phyloP scores from a whole-genome alignment of 106 monocot genomes.

The Agapanthus africanus region DNA sequence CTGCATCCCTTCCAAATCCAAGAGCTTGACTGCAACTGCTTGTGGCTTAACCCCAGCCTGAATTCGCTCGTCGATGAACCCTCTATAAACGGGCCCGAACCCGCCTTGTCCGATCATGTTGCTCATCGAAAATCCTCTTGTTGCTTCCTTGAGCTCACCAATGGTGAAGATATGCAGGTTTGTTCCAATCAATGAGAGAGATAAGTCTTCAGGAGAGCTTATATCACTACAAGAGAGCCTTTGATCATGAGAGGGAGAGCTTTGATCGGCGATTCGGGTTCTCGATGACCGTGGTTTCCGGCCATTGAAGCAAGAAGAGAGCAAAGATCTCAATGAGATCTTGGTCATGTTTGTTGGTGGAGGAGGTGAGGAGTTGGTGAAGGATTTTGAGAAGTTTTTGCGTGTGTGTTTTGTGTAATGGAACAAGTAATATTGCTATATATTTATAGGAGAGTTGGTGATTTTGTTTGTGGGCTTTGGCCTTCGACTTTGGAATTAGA shows the following conservation, averaged over 20 bases:
- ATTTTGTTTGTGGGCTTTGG: too few species aligned
- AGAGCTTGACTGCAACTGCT: constrained; percentile 49
- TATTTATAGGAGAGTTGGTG: too few species aligned
- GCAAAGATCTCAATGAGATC: constrained; percentile 6
- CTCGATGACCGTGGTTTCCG: too few species aligned
- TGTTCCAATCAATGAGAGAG: constrained; percentile 40
- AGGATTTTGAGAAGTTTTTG: too few species aligned
- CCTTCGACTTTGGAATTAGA: too few species aligned
- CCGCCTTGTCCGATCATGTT: constrained; percentile 53
- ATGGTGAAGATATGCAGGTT: constrained; percentile 34
- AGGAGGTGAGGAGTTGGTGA: too few species aligned
- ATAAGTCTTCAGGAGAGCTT: constrained; percentile 44
- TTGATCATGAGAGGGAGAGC: constrained; percentile 3
- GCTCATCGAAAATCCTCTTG: constrained; percentile 31
- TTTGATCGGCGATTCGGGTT: constrained; percentile 7
- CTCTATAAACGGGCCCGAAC: constrained; percentile 59
- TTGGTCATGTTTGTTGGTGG: not conserved
- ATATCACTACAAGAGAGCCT: constrained; percentile 34
- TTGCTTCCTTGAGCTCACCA: constrained; percentile 30
- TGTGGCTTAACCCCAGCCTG: constrained; percentile 29
- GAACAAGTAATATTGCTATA: too few species aligned
- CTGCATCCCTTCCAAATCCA: constrained; percentile 45
- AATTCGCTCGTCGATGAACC: constrained; percentile 36
- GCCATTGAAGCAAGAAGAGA: not conserved
- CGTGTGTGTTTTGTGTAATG: too few species aligned